Evolutionary conservation across 1,139 yeast species (phyloP), one percentile per base, ranked within the genome.

Genomic region (Suzukiozyma palmioleophila): DNA sequence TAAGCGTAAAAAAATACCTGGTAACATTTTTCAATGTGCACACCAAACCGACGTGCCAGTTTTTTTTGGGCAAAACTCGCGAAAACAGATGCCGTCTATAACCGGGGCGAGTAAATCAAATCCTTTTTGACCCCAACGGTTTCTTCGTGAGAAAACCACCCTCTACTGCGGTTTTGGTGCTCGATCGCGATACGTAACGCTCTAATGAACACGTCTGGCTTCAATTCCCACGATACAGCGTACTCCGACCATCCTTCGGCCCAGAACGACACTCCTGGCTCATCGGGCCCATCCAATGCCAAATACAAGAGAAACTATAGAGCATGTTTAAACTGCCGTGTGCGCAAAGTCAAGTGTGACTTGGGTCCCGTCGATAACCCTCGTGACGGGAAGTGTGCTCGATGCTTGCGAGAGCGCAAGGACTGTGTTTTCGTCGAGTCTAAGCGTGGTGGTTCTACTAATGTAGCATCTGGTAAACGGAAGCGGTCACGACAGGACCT

Each of bases 271-370:
- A 26, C 41, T 13, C 39, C 35, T 3, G 30, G 24, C 7, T 11
- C 33, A 27, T 7, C 16, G 11, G 11, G 8, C 13, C 32, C 27
- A 32, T 7, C 31, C 34, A 27, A 26, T 35, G 13, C 18, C 24
- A 15, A 60, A 44, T 78, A 70, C 54, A 71, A 69, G 48, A 62
- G 97, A 44, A 81, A 83, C 48, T 89, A 85, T 59, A 74, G 79
- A 44, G 97, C 97, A 0, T 89, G 97, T 53, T 63, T 84, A 38
- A 85, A 81, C 59, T 89, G 97, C 58, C 73, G 96, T 11, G 76
- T 81, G 8, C 75, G 95, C 29, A 89, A 89, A 54, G 87, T 86
- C 36, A 81, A 82, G 53, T 89, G 97, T 63, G 95, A 87, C 53
- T 62, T 88, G 47, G 96, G 95, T 2, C 79, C 82, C 3, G 78